Percentiles rank a stretch among this genome's conserved stretches.
phyloP scores from a whole-genome alignment of 768 basidiomycete genomes.

The Phanerodontia chrysosporium region DNA sequence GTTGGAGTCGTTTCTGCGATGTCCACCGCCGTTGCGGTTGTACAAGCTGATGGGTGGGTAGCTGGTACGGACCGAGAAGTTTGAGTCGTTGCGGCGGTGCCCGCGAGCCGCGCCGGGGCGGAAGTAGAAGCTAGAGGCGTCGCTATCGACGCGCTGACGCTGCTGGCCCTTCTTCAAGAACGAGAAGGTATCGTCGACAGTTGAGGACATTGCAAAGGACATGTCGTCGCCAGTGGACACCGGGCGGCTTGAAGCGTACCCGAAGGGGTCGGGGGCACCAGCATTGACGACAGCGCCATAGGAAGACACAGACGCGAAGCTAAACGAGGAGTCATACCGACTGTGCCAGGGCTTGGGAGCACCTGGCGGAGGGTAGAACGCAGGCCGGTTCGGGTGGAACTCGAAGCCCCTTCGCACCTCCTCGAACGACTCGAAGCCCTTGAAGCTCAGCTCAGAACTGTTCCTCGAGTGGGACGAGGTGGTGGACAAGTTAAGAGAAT shows the following conservation, averaged over 20 bases:
- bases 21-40: constrained; percentile 56
- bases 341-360: constrained; percentile 36
- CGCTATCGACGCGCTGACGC: constrained; percentile 63
- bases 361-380: constrained; percentile 58
- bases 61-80: constrained; percentile 45
- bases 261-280: constrained; percentile 70
- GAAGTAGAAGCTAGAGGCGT: constrained; percentile 78
- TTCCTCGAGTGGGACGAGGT: constrained; percentile 30
- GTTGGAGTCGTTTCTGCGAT: constrained; percentile 53
- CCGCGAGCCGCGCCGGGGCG: constrained; percentile 41
- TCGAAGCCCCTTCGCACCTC: constrained; percentile 80
- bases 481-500: constrained; percentile 15
- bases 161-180: constrained; percentile 42
- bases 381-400: constrained; percentile 53
- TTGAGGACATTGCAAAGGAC: constrained; percentile 50
- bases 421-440: constrained; percentile 69
- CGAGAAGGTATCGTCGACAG: constrained; percentile 71
- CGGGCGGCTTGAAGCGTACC: constrained; percentile 58
- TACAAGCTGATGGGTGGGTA: constrained; percentile 70
- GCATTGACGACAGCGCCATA: constrained; percentile 64
- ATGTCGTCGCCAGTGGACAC: constrained; percentile 47
- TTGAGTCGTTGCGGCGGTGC: constrained; percentile 57
- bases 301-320: constrained; percentile 77
- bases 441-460: constrained; percentile 59
- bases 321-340: constrained; percentile 59